Evolutionary conservation across 805 yeast species (phyloP), one percentile per base, ranked within the genome.

Genomic region (Cyberlindnera suaveolens): DNA sequence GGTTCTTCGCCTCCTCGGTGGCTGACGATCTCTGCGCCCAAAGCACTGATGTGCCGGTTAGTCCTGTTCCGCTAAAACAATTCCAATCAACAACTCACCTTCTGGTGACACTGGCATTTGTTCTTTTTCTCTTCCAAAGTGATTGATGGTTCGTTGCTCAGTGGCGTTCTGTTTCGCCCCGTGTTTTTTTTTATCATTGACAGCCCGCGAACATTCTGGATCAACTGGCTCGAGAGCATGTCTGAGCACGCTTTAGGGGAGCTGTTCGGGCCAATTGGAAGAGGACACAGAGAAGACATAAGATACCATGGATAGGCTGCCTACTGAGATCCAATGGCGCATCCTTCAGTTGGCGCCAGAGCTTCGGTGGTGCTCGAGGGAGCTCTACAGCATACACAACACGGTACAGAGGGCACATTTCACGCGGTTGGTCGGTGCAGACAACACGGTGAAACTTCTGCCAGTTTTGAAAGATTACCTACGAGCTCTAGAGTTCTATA

Each of bases 21-120:
- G 72, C 82, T 59, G 73, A 80, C 43, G 96, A 88, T 67, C 99
- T 86, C 72, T 91, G 99, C 11, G 99, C 98, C 99, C 99, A 91
- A 61, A 80, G 71, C 34, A 87, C 91, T 47, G 36, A 23, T 2
- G 11, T 23, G 13, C 27, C 27, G 17, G 42, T 42, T 39, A 39
- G 39, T 39, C 3, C 16, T 20, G 26, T 31, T 14, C 13, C 19
- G 34, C 4, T 18, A 9, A 29, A 23, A 3, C 27, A 23, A 23
- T 23, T 23, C 13, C 27, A 23, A 23, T 23, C 27, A 16, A 17
- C 15, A 16, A 38, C 47, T 18, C 29, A 47, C 50, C 44, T 43
- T 49, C 52, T 34, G 52, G 52, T 6, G 48, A 33, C 35, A 44
- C 34, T 70, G 52, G n/a, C 45, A 41, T 45, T 18, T 66, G 68